These are phyloP conservation scores for Suillus sp. DNA, from an alignment of 768 basidiomycete genomes.

Conservation along the genomic window DNA sequence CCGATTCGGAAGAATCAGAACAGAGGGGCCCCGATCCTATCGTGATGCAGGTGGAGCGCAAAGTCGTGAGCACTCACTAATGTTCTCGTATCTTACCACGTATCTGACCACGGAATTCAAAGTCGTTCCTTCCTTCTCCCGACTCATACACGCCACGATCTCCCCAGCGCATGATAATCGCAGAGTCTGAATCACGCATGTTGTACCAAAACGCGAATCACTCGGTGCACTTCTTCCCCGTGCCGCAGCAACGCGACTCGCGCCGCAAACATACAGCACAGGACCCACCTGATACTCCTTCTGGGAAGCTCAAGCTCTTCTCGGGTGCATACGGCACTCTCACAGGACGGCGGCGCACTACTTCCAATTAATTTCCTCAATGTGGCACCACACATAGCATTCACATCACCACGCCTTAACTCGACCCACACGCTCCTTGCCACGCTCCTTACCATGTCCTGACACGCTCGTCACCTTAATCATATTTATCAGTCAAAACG, in stretches of 20 bases:
- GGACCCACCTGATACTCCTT: slow-evolving; percentile 12
- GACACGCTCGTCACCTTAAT: background rate
- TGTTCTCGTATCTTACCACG: slow-evolving; percentile 10
- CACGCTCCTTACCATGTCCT: slow-evolving; percentile 1
- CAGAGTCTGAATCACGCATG: slow-evolving; percentile 17
- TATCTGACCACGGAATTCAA: background rate
- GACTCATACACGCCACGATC: slow-evolving; percentile 16
- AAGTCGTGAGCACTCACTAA: slow-evolving; percentile 7
- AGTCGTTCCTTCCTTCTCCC: slow-evolving; percentile 13
- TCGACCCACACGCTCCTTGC: background rate
- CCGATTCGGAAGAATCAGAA: slow-evolving; percentile 10
- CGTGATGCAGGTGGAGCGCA: slow-evolving; percentile 20
- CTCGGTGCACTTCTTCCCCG: slow-evolving; percentile 18
- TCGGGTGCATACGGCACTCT: slow-evolving; percentile 30
- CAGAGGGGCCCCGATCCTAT: slow-evolving; percentile 21
- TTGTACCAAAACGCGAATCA: slow-evolving; percentile 24
- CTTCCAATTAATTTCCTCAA: slow-evolving; percentile 10
- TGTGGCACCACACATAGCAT: background rate
- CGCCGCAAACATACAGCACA: slow-evolving; percentile 7
- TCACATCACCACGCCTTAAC: background rate
- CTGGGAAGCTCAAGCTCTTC: slow-evolving; percentile 28
- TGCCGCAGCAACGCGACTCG: slow-evolving; percentile 17
- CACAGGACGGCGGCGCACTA: slow-evolving; percentile 17
- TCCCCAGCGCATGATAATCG: slow-evolving; percentile 15
- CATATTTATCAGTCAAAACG: background rate